Evolutionary conservation across 352 stramenopile species (phyloP), one percentile per base, ranked within the genome.

Genomic region (Pythium brachiatum): DNA sequence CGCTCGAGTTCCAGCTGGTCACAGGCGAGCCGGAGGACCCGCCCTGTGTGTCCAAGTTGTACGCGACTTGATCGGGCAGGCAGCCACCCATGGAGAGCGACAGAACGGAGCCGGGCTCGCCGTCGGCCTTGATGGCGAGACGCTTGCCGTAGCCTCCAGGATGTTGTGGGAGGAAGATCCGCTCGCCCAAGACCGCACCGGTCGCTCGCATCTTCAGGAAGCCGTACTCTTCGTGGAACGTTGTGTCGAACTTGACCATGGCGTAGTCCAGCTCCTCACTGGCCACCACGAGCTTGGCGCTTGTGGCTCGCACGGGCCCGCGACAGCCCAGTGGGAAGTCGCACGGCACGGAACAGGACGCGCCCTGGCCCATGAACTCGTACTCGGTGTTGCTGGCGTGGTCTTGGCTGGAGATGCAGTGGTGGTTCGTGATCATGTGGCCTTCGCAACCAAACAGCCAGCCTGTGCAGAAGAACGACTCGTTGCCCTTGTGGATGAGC

Each of bases 361-460:
- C 43, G 7, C 79, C 73, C 21, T 87, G 64, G 4, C 79, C 85
- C 39, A 72, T 68, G 52, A 94, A 90, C 66, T 94, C 83, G 32
- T 86, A 83, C 51, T 91, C 66, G 2, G 77, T 89, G 60, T 80
- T 75, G n/a, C 47, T 77, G 4, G 85, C 85, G 29, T 89, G 60
- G 15, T 27, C 32, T 43, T 73, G 62, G 23, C 57, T 72, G 6
- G 60, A 70, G 55, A 94, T 91, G 73, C 85, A 94, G 70, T 94
- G 85, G 54, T 91, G 60, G 73, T 94, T 94, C 25, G 85, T 92
- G 18, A 94, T 44, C 38, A 90, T n/a, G 53, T 94, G 83, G 16
- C 81, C 83, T 20, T 94, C 74, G 32, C 73, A 86, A n/a, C 85
- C 85, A 26, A 91, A 7, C 3, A 94, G 64, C 79, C 79, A 94